phyloP scores from a whole-genome alignment of 768 basidiomycete genomes.

The Mycena vulgaris region DNA sequence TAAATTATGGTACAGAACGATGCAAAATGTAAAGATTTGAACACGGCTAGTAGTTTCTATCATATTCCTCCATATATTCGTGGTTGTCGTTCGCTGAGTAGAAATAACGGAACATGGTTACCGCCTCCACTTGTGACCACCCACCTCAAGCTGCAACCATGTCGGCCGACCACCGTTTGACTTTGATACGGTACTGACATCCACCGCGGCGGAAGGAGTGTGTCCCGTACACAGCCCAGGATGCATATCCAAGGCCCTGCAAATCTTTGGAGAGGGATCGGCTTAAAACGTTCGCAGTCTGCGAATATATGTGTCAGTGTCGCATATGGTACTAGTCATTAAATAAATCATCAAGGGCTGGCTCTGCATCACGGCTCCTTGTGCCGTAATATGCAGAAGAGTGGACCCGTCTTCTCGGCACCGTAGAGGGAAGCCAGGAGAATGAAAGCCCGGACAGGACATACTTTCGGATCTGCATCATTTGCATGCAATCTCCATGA shows the following conservation, averaged over 20 bases:
- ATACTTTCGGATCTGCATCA: constrained; percentile 35
- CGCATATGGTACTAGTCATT: not conserved
- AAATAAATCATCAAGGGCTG: not conserved
- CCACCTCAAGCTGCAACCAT: constrained; percentile 42
- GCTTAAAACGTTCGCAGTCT: constrained; percentile 29
- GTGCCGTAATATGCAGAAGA: constrained; percentile 26
- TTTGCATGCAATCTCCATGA: constrained; percentile 36
- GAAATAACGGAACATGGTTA: constrained; percentile 19
- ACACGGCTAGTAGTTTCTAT: not conserved
- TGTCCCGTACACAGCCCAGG: constrained; percentile 40
- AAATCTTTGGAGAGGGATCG: constrained; percentile 33
- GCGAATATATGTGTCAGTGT: not conserved
- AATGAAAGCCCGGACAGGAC: constrained; percentile 37
- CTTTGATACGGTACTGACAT: constrained; percentile 37
- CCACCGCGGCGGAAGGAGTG: constrained; percentile 40
- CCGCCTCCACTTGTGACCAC: constrained; percentile 41
- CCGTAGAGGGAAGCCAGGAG: constrained; percentile 27
- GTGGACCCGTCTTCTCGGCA: constrained; percentile 14
- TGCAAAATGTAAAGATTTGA: too few relatives aligned
- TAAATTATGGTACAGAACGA: not conserved
- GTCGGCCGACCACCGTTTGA: constrained; percentile 19
- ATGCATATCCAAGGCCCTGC: constrained; percentile 29
- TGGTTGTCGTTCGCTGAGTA: constrained; percentile 13
- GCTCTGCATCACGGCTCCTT: constrained; percentile 9
- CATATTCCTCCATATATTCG: not conserved